Evolutionary conservation across 2,329 filamentous ascomycete species (phyloP).

Genomic region (Aurifilum marmelostoma): DNA sequence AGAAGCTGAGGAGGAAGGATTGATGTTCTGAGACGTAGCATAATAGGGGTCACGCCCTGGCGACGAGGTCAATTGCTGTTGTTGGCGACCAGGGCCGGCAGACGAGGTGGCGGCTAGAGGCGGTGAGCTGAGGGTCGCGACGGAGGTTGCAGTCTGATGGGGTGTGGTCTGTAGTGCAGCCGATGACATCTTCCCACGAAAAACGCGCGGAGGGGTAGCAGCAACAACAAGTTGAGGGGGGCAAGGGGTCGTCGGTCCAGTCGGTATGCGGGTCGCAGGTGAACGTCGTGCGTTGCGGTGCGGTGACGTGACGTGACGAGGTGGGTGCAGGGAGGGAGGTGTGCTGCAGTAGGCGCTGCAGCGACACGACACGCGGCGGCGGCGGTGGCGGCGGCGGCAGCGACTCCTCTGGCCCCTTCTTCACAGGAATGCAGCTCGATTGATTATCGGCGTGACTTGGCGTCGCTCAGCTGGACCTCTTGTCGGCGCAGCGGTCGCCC

Average conservation of each 20-base stretch:
- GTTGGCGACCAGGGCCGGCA: slow-evolving; percentile 53
- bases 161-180: slow-evolving; percentile 63
- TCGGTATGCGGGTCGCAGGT: not conserved
- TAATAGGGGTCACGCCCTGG: slow-evolving; percentile 61
- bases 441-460: slow-evolving; percentile 3
- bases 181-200: slow-evolving; percentile 59
- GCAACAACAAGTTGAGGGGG: not conserved
- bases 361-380: slow-evolving; percentile 8
- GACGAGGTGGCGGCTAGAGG: slow-evolving; percentile 51
- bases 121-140: slow-evolving; percentile 50
- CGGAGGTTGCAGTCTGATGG: slow-evolving; percentile 52
- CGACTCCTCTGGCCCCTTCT: not conserved
- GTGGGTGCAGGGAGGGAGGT: not conserved
- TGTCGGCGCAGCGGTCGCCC: slow-evolving; percentile 13
- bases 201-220: slow-evolving; percentile 31
- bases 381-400: too few species aligned
- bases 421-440: not conserved
- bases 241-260: not conserved
- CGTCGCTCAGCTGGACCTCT: slow-evolving; percentile 5
- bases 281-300: not conserved
- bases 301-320: slow-evolving; percentile 13
- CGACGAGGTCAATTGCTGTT: slow-evolving; percentile 44
- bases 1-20: slow-evolving; percentile 54
- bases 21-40: slow-evolving; percentile 52
- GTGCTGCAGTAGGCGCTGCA: not conserved